Evolutionary conservation across 2,329 filamentous ascomycete genomes (phyloP).

Genomic region (Fusarium foetens): DNA sequence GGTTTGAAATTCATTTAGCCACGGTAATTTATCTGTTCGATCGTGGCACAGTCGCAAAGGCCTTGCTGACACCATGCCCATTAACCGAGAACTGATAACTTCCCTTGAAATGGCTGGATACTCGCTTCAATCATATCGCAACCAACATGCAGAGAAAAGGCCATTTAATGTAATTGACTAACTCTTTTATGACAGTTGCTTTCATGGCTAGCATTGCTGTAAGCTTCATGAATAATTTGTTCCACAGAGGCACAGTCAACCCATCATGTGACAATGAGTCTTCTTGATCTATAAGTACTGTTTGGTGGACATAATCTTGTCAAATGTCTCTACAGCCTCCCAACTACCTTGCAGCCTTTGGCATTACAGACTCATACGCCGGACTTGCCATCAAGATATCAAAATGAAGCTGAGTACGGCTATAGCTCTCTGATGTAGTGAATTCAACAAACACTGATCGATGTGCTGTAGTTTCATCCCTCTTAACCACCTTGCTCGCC

Average conservation of each 20-base stretch:
- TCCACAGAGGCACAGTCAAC: background rate
- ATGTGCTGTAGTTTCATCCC: fast-evolving
- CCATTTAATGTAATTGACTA: background rate
- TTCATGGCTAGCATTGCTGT: background rate
- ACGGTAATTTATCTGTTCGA: background rate
- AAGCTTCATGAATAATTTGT: background rate
- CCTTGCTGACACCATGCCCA: background rate
- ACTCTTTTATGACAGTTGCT: fast-evolving
- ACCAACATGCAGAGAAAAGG: background rate
- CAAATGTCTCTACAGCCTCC: fast-evolving
- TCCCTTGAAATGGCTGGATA: background rate
- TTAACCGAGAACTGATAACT: background rate
- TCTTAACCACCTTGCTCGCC: fast-evolving
- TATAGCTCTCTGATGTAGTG: fast-evolving
- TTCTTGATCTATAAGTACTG: background rate
- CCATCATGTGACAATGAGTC: fast-evolving
- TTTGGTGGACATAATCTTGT: fast-evolving
- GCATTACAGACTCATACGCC: fast-evolving
- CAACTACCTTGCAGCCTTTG: background rate
- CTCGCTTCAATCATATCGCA: background rate
- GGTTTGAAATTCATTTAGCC: background rate
- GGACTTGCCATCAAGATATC: background rate
- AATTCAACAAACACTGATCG: background rate
- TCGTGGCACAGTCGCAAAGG: fast-evolving
- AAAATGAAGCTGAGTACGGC: background rate